Conservation (phyloP, 371 early-diverging fungal species). For the Mortierella sp. region DNA sequence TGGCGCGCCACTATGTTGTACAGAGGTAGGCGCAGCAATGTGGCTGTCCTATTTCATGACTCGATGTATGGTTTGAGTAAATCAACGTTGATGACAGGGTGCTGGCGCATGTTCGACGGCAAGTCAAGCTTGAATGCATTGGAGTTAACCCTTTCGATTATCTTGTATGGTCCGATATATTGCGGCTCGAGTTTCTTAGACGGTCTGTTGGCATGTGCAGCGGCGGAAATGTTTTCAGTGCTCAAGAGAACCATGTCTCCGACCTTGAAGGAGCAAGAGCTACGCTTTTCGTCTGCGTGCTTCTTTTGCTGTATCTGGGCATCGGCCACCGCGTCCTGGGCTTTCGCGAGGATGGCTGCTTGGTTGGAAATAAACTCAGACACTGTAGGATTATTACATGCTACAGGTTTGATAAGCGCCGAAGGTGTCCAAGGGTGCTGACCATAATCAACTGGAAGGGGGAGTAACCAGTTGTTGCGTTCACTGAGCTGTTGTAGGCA, state of each 20-base stretch:
- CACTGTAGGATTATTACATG: constrained; percentile 5
- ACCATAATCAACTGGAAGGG: constrained; percentile 44
- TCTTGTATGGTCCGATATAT: no score
- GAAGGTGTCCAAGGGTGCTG: constrained; percentile 24
- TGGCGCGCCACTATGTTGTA: no score
- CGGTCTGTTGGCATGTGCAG: no score
- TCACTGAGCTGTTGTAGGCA: constrained; percentile 16
- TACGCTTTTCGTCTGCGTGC: constrained; percentile 3
- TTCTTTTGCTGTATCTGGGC: constrained; percentile 13
- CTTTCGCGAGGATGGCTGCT: background rate
- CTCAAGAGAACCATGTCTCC: no score
- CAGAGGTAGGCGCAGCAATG: no score
- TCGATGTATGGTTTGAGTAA: background rate
- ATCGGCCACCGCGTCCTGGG: background rate
- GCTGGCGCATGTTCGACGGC: constrained; percentile 1
- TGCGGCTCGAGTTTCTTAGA: no score
- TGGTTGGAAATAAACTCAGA: background rate
- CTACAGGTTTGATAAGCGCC: background rate
- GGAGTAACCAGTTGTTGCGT: constrained; percentile 37
- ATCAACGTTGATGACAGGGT: constrained; percentile 12
- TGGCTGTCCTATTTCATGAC: no score
- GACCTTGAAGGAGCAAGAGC: background rate
- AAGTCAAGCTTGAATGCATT: constrained; percentile 18
- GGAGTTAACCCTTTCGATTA: no score
- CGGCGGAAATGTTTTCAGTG: no score